These are phyloP conservation scores for Cydonia oblonga DNA, from an alignment of 331 rosid genomes.

Conservation along the genomic window DNA sequence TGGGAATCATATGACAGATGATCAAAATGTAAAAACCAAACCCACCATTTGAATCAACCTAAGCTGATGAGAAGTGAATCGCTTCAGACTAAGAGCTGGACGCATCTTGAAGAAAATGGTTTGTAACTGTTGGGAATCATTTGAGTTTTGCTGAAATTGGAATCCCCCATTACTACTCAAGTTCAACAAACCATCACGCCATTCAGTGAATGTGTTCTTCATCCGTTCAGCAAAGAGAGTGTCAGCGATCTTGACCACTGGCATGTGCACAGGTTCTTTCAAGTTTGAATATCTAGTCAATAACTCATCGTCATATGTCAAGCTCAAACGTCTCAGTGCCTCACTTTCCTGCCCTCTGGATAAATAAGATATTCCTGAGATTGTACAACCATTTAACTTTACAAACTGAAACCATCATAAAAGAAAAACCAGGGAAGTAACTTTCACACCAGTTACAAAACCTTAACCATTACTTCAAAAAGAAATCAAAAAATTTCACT, in stretches of 20 bases:
- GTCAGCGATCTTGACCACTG: conserved; percentile 38
- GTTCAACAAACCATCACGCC: conserved; percentile 60
- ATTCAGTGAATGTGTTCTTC: conserved; percentile 56
- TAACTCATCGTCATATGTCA: conserved; percentile 28
- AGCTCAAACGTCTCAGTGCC: conserved; percentile 36
- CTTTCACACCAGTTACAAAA: not conserved
- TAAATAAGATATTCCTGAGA: conserved; percentile 97
- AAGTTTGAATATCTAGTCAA: conserved; percentile 17
- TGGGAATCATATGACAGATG: not conserved
- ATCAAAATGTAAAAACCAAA: not conserved
- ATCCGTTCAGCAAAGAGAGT: conserved; percentile 64
- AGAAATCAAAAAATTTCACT: conserved; percentile 7
- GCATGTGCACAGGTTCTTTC: conserved; percentile 33
- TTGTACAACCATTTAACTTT: conserved; percentile 39
- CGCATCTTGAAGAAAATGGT: conserved; percentile 66
- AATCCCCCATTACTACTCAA: conserved; percentile 27
- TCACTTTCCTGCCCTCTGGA: conserved; percentile 80
- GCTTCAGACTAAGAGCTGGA: conserved; percentile 63
- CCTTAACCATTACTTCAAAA: not conserved
- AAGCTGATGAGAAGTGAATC: conserved; percentile 77
- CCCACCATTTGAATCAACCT: conserved; percentile 78
- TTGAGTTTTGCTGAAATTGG: conserved; percentile 32
- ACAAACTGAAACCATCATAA: conserved; percentile 28
- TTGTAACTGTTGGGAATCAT: conserved; percentile 43
- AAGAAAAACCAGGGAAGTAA: conserved; percentile 2